A percentile compares a stretch with the other conserved stretches of the same genome.
Evolutionary conservation across 805 yeast genomes (phyloP).

Genomic region (Vanderwaltozyma yarrowii): DNA sequence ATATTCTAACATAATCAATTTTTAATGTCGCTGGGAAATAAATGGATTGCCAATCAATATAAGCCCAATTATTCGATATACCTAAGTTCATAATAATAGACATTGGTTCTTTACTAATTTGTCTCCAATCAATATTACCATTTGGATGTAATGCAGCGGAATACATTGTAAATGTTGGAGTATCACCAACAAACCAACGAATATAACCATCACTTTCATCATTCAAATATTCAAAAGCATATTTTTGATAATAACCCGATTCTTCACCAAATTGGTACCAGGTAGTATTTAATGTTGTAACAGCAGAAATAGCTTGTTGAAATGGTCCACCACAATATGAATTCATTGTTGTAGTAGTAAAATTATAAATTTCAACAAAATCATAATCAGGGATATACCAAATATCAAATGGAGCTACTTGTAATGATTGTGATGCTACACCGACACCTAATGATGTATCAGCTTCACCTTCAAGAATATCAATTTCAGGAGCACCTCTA

Average conservation of each 20-base stretch:
- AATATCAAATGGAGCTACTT: conserved; percentile 87
- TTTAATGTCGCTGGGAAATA: conserved; percentile 69
- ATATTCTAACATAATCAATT: conserved; percentile 82
- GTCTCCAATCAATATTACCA: conserved; percentile 82
- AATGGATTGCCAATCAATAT: conserved; percentile 79
- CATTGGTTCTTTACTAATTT: conserved; percentile 87
- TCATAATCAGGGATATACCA: conserved; percentile 91
- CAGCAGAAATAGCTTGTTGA: conserved; percentile 87
- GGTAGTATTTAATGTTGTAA: conserved; percentile 61
- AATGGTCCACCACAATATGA: conserved; percentile 86
- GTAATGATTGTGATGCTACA: conserved; percentile 84
- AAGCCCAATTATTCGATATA: conserved; percentile 86
- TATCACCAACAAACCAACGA: conserved; percentile 77
- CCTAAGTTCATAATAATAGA: conserved; percentile 80
- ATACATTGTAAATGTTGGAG: conserved; percentile 64
- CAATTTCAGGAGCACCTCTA: conserved; percentile 95
- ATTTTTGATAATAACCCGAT: conserved; percentile 52
- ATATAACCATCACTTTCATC: conserved; percentile 65
- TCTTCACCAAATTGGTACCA: conserved; percentile 70
- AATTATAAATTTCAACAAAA: conserved; percentile 63
- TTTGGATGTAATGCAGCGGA: conserved; percentile 75
- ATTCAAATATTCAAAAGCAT: conserved; percentile 68
- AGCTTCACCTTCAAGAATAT: conserved; percentile 77
- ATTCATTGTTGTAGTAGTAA: conserved; percentile 66
- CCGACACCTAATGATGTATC: conserved; percentile 47